phyloP scores from a whole-genome alignment of 2,329 filamentous ascomycete genomes.

The Capronia epimyces region DNA sequence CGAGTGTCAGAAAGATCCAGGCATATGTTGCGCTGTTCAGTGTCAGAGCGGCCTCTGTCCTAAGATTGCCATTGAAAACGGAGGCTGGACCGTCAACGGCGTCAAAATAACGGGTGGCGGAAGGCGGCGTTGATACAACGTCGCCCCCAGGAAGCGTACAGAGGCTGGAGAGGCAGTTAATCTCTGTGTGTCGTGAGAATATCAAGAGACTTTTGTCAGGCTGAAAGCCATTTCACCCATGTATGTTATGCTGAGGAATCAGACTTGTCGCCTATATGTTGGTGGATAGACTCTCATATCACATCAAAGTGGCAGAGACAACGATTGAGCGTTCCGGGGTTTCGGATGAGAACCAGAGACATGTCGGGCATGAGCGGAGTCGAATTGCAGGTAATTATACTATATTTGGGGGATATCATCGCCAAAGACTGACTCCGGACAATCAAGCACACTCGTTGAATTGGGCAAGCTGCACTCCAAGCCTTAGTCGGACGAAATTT shows the following conservation, averaged over 20 bases:
- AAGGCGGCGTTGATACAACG: not conserved
- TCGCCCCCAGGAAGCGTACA: not conserved
- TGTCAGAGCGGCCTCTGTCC: conserved; percentile 11
- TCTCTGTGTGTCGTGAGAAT: no score
- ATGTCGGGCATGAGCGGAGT: not conserved
- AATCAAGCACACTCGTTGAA: conserved; percentile 3
- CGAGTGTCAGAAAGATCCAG: conserved; percentile 12
- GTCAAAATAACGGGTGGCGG: conserved; percentile 5
- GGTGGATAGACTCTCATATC: not conserved
- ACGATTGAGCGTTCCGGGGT: not conserved
- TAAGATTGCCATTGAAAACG: conserved; percentile 9
- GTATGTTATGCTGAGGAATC: not conserved
- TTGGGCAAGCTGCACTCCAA: not conserved
- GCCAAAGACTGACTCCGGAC: conserved; percentile 9
- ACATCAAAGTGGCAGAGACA: not conserved
- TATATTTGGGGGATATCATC: conserved; percentile 10
- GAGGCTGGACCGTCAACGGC: conserved; percentile 5
- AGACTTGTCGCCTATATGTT: not conserved
- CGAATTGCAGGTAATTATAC: not conserved
- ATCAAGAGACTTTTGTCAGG: not conserved
- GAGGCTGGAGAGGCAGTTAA: no score
- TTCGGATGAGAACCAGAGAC: not conserved
- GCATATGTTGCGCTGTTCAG: conserved; percentile 12
- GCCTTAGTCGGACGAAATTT: not conserved
- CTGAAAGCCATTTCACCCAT: not conserved